Base-by-base conservation (phyloP, 2,329 filamentous ascomycete species). In the Epicoccum nigrum region DNA sequence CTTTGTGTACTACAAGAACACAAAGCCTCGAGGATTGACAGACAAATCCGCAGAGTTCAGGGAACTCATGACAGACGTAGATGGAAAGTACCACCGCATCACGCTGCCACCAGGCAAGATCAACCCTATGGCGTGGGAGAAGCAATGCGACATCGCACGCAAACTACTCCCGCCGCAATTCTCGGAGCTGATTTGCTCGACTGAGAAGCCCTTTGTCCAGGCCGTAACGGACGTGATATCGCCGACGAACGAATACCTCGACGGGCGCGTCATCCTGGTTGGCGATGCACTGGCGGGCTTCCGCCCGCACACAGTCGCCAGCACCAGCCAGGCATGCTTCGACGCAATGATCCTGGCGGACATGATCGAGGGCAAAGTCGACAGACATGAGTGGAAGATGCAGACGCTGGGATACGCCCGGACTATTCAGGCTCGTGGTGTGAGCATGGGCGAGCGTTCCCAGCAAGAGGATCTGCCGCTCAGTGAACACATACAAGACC, bases 1-100 rank as follows among this genome's bases (percentile, higher is more conserved):
- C 50, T 79, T 72, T 54, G 75, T 81, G 1, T 79, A 76, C 70
- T 81, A 81, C 63, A 71, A 64, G 44, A 77, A 79, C 55, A 68
- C 75, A 20, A 54, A 65, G 0, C 59, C 65, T 1, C 25, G 45
- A 9, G 63, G 59, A 1, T 45, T 68, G 4, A 54, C 56, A 32
- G 70, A 76, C n/a, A 68, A 62, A 6, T 74, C 74, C 1, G 31
- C 62, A 2, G 76, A 76, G 16, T 68, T 78, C 19, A 60, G 63
- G 7, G 72, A 75, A 1, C 58, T 79, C 7, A 76, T 81, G 68
- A 81, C 78, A 2, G 77, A 79, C 50, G 52, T 65, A 3, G 57
- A 76, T 17, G 76, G 75, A 9, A 61, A 64, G 27, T 56, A 61
- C 3, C 77, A 79, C 56, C 64, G 63, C 23, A 74, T 76, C 39